Evolutionary conservation across 1,139 yeast species (phyloP).

Genomic region (Saccharomyces uvarum): DNA sequence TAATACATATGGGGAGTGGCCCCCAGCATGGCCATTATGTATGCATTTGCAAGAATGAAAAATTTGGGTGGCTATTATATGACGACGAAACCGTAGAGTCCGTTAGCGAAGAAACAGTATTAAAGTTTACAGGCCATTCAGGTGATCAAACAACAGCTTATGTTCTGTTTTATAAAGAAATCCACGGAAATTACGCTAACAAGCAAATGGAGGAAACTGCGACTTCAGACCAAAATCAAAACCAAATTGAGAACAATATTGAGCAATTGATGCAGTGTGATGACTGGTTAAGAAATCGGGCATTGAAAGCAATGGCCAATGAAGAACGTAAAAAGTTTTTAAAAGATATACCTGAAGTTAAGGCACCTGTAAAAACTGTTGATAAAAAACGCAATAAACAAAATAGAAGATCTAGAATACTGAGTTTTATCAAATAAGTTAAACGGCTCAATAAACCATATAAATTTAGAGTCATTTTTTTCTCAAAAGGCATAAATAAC

Average conservation of each 20-base stretch:
- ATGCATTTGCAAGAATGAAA: slow-evolving; percentile 70
- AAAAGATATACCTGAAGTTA: background rate
- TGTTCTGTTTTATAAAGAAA: slow-evolving; percentile 63
- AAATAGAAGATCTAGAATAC: slow-evolving; percentile 15
- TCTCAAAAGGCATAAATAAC: background rate
- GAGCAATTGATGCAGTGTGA: slow-evolving; percentile 22
- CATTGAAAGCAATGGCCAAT: background rate
- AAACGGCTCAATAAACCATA: background rate
- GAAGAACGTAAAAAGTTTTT: background rate
- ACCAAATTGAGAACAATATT: slow-evolving; percentile 19
- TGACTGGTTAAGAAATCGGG: slow-evolving; percentile 14
- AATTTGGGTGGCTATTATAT: slow-evolving; percentile 81
- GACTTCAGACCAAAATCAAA: slow-evolving; percentile 1
- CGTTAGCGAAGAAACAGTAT: slow-evolving; percentile 75
- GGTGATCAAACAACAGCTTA: slow-evolving; percentile 90
- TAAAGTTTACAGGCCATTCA: slow-evolving; percentile 82
- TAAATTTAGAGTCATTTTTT: background rate
- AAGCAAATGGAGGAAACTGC: background rate
- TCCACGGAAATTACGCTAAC: background rate
- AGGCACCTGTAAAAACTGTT: background rate
- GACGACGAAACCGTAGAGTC: slow-evolving; percentile 94
- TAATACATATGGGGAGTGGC: slow-evolving; percentile 94
- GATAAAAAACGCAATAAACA: background rate
- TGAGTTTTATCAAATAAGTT: slow-evolving; percentile 13
- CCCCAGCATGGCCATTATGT: slow-evolving; percentile 97